Conservation (phyloP, 441 rosid species). For the Populus tomentosa region DNA sequence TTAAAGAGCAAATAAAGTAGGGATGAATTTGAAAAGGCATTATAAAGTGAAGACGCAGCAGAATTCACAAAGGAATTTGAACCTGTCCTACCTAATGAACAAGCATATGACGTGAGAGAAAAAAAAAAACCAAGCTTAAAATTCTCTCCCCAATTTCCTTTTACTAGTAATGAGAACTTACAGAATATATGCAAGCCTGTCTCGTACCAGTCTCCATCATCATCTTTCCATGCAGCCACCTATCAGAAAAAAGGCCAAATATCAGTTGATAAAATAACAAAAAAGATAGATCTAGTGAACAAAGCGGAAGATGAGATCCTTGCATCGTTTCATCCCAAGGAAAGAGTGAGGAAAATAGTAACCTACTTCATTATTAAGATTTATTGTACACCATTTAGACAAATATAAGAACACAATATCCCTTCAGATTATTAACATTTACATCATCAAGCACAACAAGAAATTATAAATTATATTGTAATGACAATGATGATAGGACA, state of each 20-base stretch:
- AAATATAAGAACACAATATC: not conserved
- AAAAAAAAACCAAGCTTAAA: not conserved
- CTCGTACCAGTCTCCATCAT: conserved; percentile 94
- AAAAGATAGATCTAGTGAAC: not conserved
- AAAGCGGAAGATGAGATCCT: not conserved
- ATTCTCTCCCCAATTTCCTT: not conserved
- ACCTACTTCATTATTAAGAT: not conserved
- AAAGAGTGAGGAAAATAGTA: not conserved
- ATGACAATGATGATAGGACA: not conserved
- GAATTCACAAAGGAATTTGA: not conserved
- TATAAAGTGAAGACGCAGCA: conserved; percentile 2
- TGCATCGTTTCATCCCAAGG: not conserved
- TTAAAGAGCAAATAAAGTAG: not conserved
- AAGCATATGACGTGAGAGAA: not conserved
- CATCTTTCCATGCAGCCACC: conserved; percentile 98
- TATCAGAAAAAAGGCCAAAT: conserved; percentile 22
- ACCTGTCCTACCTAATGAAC: not conserved
- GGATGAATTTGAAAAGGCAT: not conserved
- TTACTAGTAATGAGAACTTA: conserved; percentile 34
- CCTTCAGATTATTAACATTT: not conserved
- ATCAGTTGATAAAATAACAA: not conserved
- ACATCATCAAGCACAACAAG: not conserved
- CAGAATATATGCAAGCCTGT: conserved; percentile 96
- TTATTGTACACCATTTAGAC: too few relatives aligned
- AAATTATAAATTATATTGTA: not conserved